Base-by-base conservation (phyloP, 305 asterid species). In the Withania somnifera region DNA sequence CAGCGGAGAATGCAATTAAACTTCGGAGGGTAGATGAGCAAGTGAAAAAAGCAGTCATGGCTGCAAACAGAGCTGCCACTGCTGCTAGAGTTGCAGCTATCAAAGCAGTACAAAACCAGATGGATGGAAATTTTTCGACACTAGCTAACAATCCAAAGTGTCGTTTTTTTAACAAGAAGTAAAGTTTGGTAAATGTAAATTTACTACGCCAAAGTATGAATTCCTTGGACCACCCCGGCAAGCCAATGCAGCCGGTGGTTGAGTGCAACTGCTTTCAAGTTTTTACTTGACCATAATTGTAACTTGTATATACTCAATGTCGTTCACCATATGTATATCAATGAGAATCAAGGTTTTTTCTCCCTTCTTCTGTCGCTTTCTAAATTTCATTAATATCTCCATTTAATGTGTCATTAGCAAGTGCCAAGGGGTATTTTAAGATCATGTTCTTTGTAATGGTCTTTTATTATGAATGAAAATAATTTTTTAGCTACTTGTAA, bases 81-180 rank as follows among this genome's bases (percentile, higher is more conserved):
- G 97, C 98, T 1, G 97, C 96, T 2, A 89, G 99, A 86, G 98
- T 95, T 26, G 98, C 98, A 75, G 99, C 99, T 3, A 88, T 95
- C 77, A 95, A 94, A 89, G 99, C 97, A 38, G 97, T 92, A 82
- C 97, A 95, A 82, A 95, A 92, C 85, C 83, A 94, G 81, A 92
- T 92, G 22, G 93, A 91, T 81, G 98, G 95, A 51, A 89, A 89
- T 77, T 92, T 95, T 91, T 91, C 61, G 91, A 92, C 67, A 91
- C 91, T 88, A 71, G 89, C 92, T 47, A 63, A 52, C 90, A 45
- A 69, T 69, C 42, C 11, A 61, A 15, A n/a, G n/a, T n/a, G 71
- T 38, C 28, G 11, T 2, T n/a, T 77, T 61, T 51, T 6, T 19
- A 11, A 36, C 1, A 68, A 81, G 82, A 68, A 81, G 82, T n/a